Evolutionary conservation across 2,329 filamentous ascomycete genomes (phyloP).

Genomic region (Waltergamsia citrina): DNA sequence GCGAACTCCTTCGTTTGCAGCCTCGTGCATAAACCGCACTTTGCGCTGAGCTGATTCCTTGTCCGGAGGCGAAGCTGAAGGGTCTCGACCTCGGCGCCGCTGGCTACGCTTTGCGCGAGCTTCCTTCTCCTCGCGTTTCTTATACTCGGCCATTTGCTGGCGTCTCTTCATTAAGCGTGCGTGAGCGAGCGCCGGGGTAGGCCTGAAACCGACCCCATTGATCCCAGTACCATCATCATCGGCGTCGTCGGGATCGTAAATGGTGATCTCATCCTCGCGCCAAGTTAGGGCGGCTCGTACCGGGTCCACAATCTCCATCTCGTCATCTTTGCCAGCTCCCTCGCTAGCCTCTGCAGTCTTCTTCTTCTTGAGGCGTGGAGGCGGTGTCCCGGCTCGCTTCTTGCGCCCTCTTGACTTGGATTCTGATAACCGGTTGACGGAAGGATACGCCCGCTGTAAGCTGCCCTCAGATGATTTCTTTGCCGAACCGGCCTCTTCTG

Average conservation of each 20-base stretch:
- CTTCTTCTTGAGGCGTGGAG: slow-evolving; percentile 17
- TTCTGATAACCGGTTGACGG: slow-evolving; percentile 27
- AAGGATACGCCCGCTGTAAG: slow-evolving; percentile 18
- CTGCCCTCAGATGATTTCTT: slow-evolving; percentile 12
- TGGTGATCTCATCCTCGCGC: slow-evolving; percentile 60
- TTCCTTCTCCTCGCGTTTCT: slow-evolving; percentile 49
- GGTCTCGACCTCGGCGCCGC: slow-evolving; percentile 33
- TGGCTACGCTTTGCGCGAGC: slow-evolving; percentile 46
- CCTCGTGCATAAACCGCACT: no score
- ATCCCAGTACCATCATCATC: slow-evolving; percentile 60
- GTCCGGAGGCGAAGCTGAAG: no score
- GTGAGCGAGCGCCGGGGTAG: slow-evolving; percentile 51
- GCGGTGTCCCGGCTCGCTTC: slow-evolving; percentile 28
- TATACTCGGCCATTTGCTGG: slow-evolving; percentile 54
- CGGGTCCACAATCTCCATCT: slow-evolving; percentile 35
- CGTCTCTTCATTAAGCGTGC: slow-evolving; percentile 45
- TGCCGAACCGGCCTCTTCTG: slow-evolving; percentile 7
- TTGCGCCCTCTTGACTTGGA: slow-evolving; percentile 23
- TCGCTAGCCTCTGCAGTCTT: slow-evolving; percentile 8
- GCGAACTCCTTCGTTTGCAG: no score
- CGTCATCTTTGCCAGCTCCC: slow-evolving; percentile 19
- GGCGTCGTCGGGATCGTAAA: slow-evolving; percentile 54
- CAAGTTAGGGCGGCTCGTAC: slow-evolving; percentile 53
- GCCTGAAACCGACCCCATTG: slow-evolving; percentile 59
- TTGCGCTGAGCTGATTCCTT: no score